phyloP scores from a whole-genome alignment of 148 eudicot species.

The Rhododendron mucronatum region DNA sequence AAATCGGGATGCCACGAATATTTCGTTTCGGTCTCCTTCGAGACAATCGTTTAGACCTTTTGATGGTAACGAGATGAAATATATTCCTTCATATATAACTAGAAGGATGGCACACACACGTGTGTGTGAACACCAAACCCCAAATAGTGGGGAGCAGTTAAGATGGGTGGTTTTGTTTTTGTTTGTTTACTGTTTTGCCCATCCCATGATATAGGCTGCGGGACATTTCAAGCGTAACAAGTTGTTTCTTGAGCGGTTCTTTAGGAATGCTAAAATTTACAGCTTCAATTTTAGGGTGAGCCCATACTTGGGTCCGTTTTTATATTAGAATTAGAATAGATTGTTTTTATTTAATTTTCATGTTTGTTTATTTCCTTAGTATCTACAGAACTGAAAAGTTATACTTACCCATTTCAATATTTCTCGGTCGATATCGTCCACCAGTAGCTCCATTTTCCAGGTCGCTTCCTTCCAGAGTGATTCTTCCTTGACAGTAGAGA shows the following conservation, averaged over 20 bases:
- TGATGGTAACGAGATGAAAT: neutral
- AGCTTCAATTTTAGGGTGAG: too few relatives aligned
- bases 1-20: neutral
- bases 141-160: too few relatives aligned
- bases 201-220: too few relatives aligned
- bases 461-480: slow-evolving; percentile 64
- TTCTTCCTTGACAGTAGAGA: slow-evolving; percentile 53
- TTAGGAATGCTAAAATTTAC: too few relatives aligned
- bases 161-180: too few relatives aligned
- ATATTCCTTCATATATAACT: neutral
- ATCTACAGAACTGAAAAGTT: neutral
- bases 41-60: neutral
- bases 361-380: neutral
- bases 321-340: too few relatives aligned
- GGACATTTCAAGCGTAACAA: too few relatives aligned
- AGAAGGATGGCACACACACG: too few relatives aligned
- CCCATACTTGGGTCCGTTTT: too few relatives aligned
- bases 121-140: too few relatives aligned
- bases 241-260: too few relatives aligned
- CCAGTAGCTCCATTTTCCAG: slow-evolving; percentile 74
- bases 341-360: neutral
- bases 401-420: slow-evolving; percentile 55
- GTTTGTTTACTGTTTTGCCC: too few relatives aligned
- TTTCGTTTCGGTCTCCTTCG: neutral
- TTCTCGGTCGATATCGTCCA: slow-evolving; percentile 48